Conservation (phyloP, 257 asterid species). For the Solanum chaucha region DNA sequence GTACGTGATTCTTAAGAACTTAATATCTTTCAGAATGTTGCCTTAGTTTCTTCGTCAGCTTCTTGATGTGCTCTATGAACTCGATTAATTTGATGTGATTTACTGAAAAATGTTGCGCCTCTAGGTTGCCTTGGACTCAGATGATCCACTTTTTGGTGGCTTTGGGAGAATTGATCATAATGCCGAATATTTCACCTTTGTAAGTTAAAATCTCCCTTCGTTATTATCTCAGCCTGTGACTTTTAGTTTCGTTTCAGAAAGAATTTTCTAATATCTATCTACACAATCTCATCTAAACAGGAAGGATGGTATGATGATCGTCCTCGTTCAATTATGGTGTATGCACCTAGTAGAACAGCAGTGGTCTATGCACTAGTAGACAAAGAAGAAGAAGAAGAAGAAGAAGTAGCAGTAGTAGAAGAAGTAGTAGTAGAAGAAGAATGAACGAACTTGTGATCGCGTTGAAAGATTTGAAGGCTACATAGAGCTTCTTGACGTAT, state of each 20-base stretch:
- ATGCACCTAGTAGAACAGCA: slow-evolving; percentile 88
- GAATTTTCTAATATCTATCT: not conserved
- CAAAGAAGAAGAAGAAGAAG: slow-evolving; percentile 14
- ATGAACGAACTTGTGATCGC: not conserved
- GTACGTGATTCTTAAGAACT: not conserved
- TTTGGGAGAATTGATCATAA: slow-evolving; percentile 55
- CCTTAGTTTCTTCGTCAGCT: not conserved
- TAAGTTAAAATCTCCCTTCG: slow-evolving; percentile 22
- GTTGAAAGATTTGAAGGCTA: not conserved
- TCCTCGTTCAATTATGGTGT: slow-evolving; percentile 67
- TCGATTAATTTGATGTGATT: not conserved
- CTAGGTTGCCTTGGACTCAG: slow-evolving; percentile 83
- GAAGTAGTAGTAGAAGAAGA: slow-evolving; percentile 14
- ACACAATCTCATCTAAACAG: slow-evolving; percentile 20
- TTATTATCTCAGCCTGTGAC: not conserved
- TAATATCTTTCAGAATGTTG: not conserved
- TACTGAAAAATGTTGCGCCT: not conserved
- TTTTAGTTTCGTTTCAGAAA: not conserved
- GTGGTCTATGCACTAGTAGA: slow-evolving; percentile 61
- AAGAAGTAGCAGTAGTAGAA: slow-evolving; percentile 7
- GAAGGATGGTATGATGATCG: slow-evolving; percentile 59
- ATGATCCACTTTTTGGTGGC: slow-evolving; percentile 67
- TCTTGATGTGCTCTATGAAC: not conserved
- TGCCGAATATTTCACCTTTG: slow-evolving; percentile 71
- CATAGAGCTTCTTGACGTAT: not conserved